These are phyloP conservation scores for Aspergillus nomiae DNA, from an alignment of 2,329 filamentous ascomycete genomes.

Conservation along the genomic window DNA sequence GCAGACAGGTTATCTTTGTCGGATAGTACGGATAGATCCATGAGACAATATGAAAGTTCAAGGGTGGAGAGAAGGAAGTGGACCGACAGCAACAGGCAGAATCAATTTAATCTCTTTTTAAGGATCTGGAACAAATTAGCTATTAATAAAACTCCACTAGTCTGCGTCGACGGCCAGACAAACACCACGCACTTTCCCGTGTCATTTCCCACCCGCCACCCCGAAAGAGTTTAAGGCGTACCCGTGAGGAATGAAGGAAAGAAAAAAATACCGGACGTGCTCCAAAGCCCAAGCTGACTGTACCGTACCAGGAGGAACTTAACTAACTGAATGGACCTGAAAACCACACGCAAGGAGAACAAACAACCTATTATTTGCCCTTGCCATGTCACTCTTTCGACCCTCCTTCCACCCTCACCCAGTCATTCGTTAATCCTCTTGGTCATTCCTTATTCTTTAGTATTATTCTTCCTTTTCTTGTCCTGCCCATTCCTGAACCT, in stretches of 20 bases:
- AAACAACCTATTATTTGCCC: slow-evolving; percentile 16
- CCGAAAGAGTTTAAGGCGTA: background rate
- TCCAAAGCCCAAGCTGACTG: background rate
- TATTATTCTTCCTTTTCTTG: background rate
- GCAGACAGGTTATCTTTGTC: background rate
- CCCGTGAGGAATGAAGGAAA: background rate
- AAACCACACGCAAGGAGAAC: slow-evolving; percentile 2
- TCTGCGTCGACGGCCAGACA: background rate
- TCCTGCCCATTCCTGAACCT: slow-evolving; percentile 13
- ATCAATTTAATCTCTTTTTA: background rate
- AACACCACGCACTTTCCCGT: background rate
- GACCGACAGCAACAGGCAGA: background rate
- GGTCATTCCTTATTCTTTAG: background rate
- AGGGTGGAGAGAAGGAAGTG: background rate
- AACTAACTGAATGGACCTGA: background rate
- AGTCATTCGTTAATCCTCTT: slow-evolving; percentile 34
- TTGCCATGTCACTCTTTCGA: slow-evolving; percentile 31
- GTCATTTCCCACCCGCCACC: background rate
- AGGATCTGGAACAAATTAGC: background rate
- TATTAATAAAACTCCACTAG: background rate
- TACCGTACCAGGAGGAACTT: too few species aligned
- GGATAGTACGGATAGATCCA: background rate
- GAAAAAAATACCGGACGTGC: background rate
- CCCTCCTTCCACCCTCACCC: slow-evolving; percentile 25
- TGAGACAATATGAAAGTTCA: background rate